These are phyloP conservation scores for Coemansia sp. DNA, from an alignment of 192 early-diverging fungal genomes.

Conservation along the genomic window DNA sequence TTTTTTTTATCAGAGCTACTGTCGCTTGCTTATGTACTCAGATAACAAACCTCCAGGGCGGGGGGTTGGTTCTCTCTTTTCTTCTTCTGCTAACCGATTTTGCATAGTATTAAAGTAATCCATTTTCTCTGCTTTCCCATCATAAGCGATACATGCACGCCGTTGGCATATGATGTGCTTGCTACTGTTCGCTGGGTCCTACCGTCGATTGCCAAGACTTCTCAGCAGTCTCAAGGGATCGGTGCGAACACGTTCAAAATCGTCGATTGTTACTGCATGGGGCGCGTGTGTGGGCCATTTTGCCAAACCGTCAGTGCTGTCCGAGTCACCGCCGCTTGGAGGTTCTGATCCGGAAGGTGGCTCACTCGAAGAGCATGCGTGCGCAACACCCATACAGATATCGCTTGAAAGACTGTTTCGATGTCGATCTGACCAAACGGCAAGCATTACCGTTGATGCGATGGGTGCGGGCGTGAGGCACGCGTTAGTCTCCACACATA, in stretches of 20 bases:
- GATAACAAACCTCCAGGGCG: no score
- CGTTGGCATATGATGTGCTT: background rate
- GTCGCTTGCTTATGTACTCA: no score
- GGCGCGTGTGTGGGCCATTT: constrained; percentile 41
- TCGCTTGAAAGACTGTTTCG: constrained; percentile 19
- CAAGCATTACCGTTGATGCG: constrained; percentile 16
- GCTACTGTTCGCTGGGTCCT: background rate
- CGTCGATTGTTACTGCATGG: constrained; percentile 34
- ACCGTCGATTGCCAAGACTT: background rate
- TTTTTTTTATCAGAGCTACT: no score
- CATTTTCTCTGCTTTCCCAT: background rate
- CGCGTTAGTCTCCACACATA: constrained; percentile 26
- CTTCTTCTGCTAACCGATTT: no score
- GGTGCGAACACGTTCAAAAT: constrained; percentile 10
- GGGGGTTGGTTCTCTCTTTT: no score
- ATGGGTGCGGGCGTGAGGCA: constrained; percentile 46
- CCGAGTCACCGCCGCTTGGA: no score
- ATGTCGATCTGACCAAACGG: background rate
- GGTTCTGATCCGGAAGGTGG: no score
- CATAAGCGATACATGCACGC: background rate
- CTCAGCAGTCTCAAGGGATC: background rate
- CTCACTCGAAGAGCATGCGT: constrained; percentile 15
- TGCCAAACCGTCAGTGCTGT: background rate
- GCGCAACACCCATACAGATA: constrained; percentile 16
- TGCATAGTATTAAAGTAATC: no score